Evolutionary conservation across 1,284 basidiomycete genomes (phyloP), one percentile per base, ranked within the genome.

Genomic region (Tetrapyrgos nigripes): DNA sequence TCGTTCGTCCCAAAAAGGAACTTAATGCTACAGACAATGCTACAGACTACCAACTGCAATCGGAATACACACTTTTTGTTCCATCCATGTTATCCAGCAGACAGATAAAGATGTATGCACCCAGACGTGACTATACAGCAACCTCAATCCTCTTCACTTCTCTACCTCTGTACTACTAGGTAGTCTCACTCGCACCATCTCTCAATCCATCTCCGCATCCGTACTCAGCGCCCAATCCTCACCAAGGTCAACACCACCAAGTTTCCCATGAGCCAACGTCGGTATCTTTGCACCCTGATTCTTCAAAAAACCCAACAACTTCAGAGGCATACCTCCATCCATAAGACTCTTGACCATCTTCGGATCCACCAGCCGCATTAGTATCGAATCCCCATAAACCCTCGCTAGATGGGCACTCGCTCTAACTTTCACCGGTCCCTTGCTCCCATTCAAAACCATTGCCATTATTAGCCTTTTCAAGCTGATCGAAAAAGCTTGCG

Each of bases 181-280:
- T n/a, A n/a, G n/a, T n/a, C n/a, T n/a, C n/a, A n/a, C n/a, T n/a
- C n/a, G n/a, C n/a, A n/a, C n/a, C n/a, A n/a, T n/a, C n/a, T n/a
- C n/a, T 33, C 45, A 37, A 19, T 59, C 58, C 24, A 68, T 74
- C 58, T 89, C 89, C 17, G 80, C 86, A 56, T 90, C 89, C 63
- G 85, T 88, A 61, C 79, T 84, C 64, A 84, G 64, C 31, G 82
- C 87, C 86, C 89, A 91, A 37, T 85, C 85, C 23, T 78, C 85
- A 65, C 83, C 81, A n/a, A 40, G n/a, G n/a, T n/a, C n/a, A n/a
- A n/a, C n/a, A n/a, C n/a, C 48, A 69, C 21, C 24, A 23, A 50
- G 58, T 28, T 70, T 72, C 44, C 68, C 74, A 43, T 68, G 66
- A 14, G 76, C 76, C 57, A 88, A 69, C 17, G 77, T 74, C 27